Conservation (phyloP, 2,329 filamentous ascomycete species). For the Aspergillus hortae region DNA sequence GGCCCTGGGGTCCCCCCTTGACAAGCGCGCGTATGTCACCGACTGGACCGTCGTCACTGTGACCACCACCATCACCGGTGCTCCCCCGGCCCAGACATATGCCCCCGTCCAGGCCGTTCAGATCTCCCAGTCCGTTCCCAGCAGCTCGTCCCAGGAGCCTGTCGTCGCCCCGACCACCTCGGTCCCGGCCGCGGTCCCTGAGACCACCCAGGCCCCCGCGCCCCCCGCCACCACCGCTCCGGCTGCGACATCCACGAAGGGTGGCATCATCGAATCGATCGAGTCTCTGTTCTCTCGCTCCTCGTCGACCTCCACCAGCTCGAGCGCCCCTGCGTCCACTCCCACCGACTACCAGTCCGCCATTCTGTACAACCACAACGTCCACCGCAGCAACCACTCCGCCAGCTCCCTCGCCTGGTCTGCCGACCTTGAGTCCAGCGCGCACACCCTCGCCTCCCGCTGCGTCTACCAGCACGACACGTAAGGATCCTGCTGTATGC, state of each 20-base stretch:
- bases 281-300: not conserved
- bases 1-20: conserved; percentile 29
- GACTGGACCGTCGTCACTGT: conserved; percentile 35
- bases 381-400: conserved; percentile 80
- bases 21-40: conserved; percentile 35
- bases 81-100: conserved; percentile 11
- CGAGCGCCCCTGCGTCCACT: conserved; percentile 15
- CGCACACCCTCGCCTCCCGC: conserved; percentile 58
- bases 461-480: conserved; percentile 75
- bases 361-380: conserved; percentile 72
- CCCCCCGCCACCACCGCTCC: conserved; percentile 1
- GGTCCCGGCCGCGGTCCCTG: not conserved
- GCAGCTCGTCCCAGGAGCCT: not conserved
- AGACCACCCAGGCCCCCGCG: conserved; percentile 2
- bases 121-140: conserved; percentile 1
- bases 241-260: not conserved
- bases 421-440: conserved; percentile 59
- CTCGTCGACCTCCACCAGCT: conserved; percentile 13
- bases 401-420: conserved; percentile 65
- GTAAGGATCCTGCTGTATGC: conserved; percentile 44
- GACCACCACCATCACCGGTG: conserved; percentile 33
- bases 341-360: conserved; percentile 16
- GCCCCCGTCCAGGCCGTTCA: conserved; percentile 6
- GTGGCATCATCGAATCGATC: not conserved
- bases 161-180: conserved; percentile 1